phyloP scores from a whole-genome alignment of 345 rosid genomes.

The Crucihimalaya himalaica region DNA sequence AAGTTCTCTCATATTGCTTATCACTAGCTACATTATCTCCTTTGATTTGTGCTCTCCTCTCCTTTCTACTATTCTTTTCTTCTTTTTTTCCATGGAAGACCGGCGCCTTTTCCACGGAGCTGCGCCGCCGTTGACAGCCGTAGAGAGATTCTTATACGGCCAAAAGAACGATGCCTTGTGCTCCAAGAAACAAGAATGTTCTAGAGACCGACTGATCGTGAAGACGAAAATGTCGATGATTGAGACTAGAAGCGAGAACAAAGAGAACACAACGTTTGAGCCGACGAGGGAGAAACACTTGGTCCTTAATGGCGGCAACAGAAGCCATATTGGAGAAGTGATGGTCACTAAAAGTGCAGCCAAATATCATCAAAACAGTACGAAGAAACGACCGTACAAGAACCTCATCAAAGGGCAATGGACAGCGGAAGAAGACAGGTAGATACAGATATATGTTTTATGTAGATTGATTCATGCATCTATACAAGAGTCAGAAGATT shows the following conservation, averaged over 20 bases:
- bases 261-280: conserved; percentile 42
- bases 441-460: not conserved
- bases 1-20: conserved; percentile 22
- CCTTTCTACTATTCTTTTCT: conserved; percentile 18
- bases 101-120: conserved; percentile 42
- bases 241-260: conserved; percentile 39
- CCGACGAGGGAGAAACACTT: conserved; percentile 30
- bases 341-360: conserved; percentile 25
- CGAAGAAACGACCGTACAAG: conserved; percentile 48
- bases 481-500: not conserved
- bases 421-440: conserved; percentile 95
- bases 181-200: conserved; percentile 34
- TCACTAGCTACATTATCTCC: conserved; percentile 34
- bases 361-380: conserved; percentile 41
- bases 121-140: conserved; percentile 71
- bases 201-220: conserved; percentile 25
- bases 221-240: conserved; percentile 18
- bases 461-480: not conserved
- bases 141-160: conserved; percentile 72
- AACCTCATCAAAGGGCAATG: conserved; percentile 94
- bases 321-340: conserved; percentile 34
- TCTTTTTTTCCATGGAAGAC: conserved; percentile 29
- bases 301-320: conserved; percentile 36
- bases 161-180: conserved; percentile 39
- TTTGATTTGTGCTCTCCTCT: conserved; percentile 28